Evolutionary conservation across 768 basidiomycete species (phyloP), one percentile per base, ranked within the genome.

Genomic region (Panaeolus papilionaceus): DNA sequence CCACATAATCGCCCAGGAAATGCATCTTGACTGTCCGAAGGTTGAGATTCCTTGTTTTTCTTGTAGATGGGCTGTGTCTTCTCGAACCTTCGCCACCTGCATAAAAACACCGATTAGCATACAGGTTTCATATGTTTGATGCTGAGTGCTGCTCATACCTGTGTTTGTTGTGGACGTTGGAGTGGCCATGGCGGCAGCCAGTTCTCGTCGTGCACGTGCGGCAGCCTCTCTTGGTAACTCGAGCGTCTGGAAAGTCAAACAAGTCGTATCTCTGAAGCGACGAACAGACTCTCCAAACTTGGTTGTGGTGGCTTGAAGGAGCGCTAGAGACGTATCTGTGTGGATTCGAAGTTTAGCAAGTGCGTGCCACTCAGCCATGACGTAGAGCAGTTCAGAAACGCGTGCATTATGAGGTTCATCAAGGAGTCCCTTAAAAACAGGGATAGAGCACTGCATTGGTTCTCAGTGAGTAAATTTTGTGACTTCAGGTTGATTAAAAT

Each of bases 191-290:
- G 42, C 5, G 5, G 42, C 11, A 6, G 40, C 42, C 42, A 16
- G 14, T 44, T 66, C 3, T 67, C 72, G 67, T 5, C 75, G 69
- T 0, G 68, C 62, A 0, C 79, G 77, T 2, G 82, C 79, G 4
- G 70, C 75, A 3, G 66, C 71, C 63, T 88, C 85, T 1, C 65
- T 64, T 0, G 82, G 83, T 12, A 86, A 72, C 39, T 84, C 82
- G 0, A 66, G 7, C 0, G 82, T 83, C 0, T 66, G 38, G 66
- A 74, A 80, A 0, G 66, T 62, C 0, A 68, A 23, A 63, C 79
- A 79, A 16, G 42, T 44, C 16, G 42, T 18, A 1, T 71, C 54
- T 6, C 69, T 65, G 68, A 86, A 86, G 6, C 71, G 23, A 0
- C 78, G 79, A 4, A 83, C 67, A 0, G 70, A 51, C 1, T 67